A percentile compares a stretch with the other conserved stretches of the same genome.
phyloP scores from a whole-genome alignment of 176 grass and related monocot genomes.

The Echinochloa phyllopogon region DNA sequence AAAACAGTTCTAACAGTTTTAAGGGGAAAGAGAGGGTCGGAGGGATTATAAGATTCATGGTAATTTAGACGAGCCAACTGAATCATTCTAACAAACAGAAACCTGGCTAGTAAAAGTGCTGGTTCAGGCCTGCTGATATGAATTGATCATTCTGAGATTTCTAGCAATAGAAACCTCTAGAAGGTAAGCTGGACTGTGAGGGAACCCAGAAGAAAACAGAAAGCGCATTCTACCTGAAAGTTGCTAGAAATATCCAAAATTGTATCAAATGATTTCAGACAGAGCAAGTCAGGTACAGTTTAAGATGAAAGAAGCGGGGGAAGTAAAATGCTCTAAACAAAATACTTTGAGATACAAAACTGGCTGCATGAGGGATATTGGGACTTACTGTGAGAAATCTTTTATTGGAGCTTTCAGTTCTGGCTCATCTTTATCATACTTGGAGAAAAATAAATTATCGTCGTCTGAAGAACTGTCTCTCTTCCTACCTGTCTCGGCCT shows the following conservation, averaged over 20 bases:
- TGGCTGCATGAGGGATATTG: slow-evolving; percentile 20
- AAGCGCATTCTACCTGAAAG: slow-evolving; percentile 7
- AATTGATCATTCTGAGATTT: slow-evolving; percentile 11
- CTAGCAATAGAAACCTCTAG: background rate
- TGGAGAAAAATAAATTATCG: slow-evolving; percentile 79
- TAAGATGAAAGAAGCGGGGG: background rate
- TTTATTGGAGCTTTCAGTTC: slow-evolving; percentile 89
- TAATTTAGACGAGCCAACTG: background rate
- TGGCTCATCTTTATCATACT: slow-evolving; percentile 84
- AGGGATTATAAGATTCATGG: background rate
- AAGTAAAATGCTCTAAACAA: slow-evolving; percentile 29
- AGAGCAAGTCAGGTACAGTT: background rate
- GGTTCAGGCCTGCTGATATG: slow-evolving; percentile 10
- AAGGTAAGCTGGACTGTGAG: background rate
- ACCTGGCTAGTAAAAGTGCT: background rate
- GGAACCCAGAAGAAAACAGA: background rate
- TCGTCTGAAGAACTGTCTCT: slow-evolving; percentile 75
- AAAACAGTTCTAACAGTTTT: background rate
- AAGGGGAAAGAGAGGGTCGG: background rate
- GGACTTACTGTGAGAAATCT: slow-evolving; percentile 79
- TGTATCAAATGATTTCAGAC: slow-evolving; percentile 43
- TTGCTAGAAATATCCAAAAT: slow-evolving; percentile 4
- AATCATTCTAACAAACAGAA: background rate
- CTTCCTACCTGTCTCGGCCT: slow-evolving; percentile 50
- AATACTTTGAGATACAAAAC: slow-evolving; percentile 38